Evolutionary conservation across 1,284 basidiomycete species (phyloP).

Genomic region (Sanguinoderma infundibulare): DNA sequence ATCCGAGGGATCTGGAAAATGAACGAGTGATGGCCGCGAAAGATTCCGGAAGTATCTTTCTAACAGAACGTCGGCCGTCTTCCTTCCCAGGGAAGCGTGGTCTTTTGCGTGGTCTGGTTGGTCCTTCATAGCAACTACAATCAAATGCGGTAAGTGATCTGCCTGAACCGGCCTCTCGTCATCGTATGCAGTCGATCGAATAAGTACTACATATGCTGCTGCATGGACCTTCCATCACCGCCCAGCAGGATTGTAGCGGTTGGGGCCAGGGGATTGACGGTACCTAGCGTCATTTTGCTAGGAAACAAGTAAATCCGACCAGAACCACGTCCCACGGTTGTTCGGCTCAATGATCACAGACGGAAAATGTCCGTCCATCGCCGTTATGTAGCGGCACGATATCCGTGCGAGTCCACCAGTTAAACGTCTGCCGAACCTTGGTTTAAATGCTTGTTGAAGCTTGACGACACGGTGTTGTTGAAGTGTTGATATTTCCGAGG

Average conservation of each 20-base stretch:
- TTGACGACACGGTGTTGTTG: background rate
- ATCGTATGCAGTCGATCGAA: background rate
- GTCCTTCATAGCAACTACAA: conserved; percentile 16
- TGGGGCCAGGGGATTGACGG: background rate
- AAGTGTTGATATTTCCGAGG: background rate
- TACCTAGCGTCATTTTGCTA: conserved; percentile 1
- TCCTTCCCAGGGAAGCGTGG: conserved; percentile 5
- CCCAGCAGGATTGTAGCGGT: background rate
- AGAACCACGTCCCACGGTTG: background rate
- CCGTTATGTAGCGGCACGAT: no score
- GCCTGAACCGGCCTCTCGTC: conserved; percentile 6
- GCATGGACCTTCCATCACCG: no score
- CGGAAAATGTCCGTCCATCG: background rate
- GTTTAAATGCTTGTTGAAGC: background rate
- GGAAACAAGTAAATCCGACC: background rate
- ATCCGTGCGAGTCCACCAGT: background rate
- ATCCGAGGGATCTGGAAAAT: background rate
- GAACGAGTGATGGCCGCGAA: background rate
- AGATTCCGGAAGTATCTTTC: conserved; percentile 7
- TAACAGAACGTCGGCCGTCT: conserved; percentile 9
- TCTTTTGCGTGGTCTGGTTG: no score
- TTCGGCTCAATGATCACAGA: no score
- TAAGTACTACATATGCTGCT: no score
- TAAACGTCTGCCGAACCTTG: background rate
- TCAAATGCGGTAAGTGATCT: conserved; percentile 12